These are phyloP conservation scores for Hypoxylon trugodes DNA, from an alignment of 495 filamentous ascomycete genomes.

Conservation along the genomic window DNA sequence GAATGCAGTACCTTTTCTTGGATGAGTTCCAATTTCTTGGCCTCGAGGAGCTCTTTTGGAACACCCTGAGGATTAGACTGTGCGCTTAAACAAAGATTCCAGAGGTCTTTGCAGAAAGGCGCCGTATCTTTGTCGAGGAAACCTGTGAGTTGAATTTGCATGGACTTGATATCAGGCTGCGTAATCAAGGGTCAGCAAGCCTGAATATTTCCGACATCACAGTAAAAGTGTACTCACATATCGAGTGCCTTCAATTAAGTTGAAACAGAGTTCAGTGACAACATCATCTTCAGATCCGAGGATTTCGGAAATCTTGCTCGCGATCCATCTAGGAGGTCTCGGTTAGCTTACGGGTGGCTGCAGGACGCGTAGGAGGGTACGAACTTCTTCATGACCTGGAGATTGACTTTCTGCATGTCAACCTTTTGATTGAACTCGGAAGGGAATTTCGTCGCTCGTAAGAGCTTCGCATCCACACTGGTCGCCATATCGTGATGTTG, in stretches of 20 bases:
- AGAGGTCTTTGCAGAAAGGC: slow-evolving; percentile 91
- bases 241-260: slow-evolving; percentile 80
- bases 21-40: slow-evolving; percentile 92
- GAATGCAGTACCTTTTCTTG: slow-evolving; percentile 79
- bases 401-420: slow-evolving; percentile 95
- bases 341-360: slow-evolving; percentile 26
- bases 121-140: slow-evolving; percentile 95
- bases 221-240: slow-evolving; percentile 66
- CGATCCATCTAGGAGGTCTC: slow-evolving; percentile 84
- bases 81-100: slow-evolving; percentile 88
- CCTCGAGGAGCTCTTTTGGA: slow-evolving; percentile 91
- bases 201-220: slow-evolving; percentile 4
- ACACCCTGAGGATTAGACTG: slow-evolving; percentile 89
- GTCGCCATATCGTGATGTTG: slow-evolving; percentile 64
- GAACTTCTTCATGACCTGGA: slow-evolving; percentile 97
- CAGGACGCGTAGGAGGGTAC: slow-evolving; percentile 31
- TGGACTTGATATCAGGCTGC: slow-evolving; percentile 92
- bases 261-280: slow-evolving; percentile 90
- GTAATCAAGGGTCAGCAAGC: slow-evolving; percentile 21
- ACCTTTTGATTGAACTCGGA: slow-evolving; percentile 94
- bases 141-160: slow-evolving; percentile 92
- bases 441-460: slow-evolving; percentile 91
- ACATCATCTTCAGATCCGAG: slow-evolving; percentile 93
- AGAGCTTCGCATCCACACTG: slow-evolving; percentile 83
- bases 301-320: slow-evolving; percentile 83